These are phyloP conservation scores for Ogataea saltuana DNA, from an alignment of 805 yeast genomes.

Conservation along the genomic window DNA sequence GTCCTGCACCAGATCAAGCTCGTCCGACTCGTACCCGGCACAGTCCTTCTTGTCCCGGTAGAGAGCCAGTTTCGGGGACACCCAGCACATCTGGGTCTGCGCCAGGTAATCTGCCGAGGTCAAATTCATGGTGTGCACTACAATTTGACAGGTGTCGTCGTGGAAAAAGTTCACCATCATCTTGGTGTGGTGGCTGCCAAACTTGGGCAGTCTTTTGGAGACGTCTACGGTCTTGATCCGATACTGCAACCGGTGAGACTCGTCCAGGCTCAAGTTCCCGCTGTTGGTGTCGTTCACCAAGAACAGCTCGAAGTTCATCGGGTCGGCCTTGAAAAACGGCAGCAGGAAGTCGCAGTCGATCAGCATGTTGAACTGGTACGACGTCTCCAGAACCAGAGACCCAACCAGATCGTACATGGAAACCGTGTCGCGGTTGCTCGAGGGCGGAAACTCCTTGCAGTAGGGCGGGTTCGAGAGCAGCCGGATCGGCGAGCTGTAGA, in stretches of 20 bases:
- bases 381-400: constrained; percentile 21
- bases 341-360: constrained; percentile 33
- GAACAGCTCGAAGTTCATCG: constrained; percentile 21
- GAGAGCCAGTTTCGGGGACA: constrained; percentile 45
- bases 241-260: constrained; percentile 24
- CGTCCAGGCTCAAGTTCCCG: constrained; percentile 35
- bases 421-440: constrained; percentile 32
- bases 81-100: constrained; percentile 70
- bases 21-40: constrained; percentile 5
- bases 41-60: constrained; percentile 2
- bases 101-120: constrained; percentile 53
- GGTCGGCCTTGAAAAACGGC: constrained; percentile 24
- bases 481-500: constrained; percentile 30
- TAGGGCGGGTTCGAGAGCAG: constrained; percentile 27
- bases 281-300: constrained; percentile 36
- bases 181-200: constrained; percentile 63
- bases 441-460: constrained; percentile 21
- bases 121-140: constrained; percentile 61
- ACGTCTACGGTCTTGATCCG: constrained; percentile 34
- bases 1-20: constrained; percentile 12
- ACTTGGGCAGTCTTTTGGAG: constrained; percentile 30
- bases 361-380: constrained; percentile 38
- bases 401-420: constrained; percentile 31
- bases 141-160: constrained; percentile 49
- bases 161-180: constrained; percentile 59